Base-by-base conservation (phyloP, 257 asterid genomes). In the Verbena officinalis region DNA sequence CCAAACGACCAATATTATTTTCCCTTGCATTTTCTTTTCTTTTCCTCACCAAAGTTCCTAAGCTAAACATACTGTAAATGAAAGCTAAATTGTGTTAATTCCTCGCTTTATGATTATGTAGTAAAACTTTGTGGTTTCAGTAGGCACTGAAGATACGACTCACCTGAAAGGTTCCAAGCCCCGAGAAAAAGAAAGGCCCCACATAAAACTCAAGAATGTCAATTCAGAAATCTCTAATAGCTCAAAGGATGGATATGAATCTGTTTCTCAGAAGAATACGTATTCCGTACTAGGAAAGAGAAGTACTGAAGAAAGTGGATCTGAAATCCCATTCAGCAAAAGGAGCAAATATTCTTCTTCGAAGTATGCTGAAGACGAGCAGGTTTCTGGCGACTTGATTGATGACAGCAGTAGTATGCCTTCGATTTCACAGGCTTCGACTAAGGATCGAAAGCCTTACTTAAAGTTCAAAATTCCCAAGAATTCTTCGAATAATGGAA, bases 401-500 rank as follows among this genome's bases (percentile, higher is more conserved):
- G 94, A 78, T 64, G 95, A 78, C 42, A 71, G 58, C 50, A 62
- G 51, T 72, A 67, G 60, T 42, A 21, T 58, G 9, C 76, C 83
- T 43, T 59, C 84, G 13, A 53, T 68, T 16, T 65, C 81, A 21
- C 70, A 68, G 71, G 70, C 77, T 24, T 53, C 67, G 14, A 46
- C 73, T 11, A 88, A 76, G 74, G 95, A 88, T 51, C 79, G 80
- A 14, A 86, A 82, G 79, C 89, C 89, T 40, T 72, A 59, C 50
- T 78, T 86, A 78, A 90, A 84, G 79, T 84, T 88, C 20, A 90
- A 90, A 75, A 81, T 94, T 58, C 90, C 86, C 62, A 90, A 78
- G 82, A 94, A 75, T 65, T 77, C 89, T 39, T n/a, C n/a, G n/a
- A 80, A 70, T 54, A 74, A 75, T 55, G 95, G 80, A 45, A 81